Conservation (phyloP, 306 rosid genomes). For the Phaseolus lunatus region DNA sequence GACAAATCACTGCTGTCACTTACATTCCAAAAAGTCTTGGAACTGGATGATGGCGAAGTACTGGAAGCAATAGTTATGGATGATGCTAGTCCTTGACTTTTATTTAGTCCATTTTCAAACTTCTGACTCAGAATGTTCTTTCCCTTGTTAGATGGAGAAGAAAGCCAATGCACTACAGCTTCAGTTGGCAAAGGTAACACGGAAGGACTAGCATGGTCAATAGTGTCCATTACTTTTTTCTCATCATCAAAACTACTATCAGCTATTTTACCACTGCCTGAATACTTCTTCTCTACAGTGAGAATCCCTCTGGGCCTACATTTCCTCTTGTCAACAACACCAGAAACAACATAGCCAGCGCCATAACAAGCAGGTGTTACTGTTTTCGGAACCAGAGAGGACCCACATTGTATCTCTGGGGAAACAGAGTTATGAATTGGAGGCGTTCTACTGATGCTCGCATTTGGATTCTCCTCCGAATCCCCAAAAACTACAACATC, state of each 20-base stretch:
- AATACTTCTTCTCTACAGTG: conserved; percentile 57
- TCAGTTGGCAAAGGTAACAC: conserved; percentile 71
- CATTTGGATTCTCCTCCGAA: conserved; percentile 48
- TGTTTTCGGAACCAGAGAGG: conserved; percentile 54
- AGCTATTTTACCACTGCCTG: conserved; percentile 50
- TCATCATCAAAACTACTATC: conserved; percentile 54
- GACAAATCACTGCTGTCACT: conserved; percentile 52
- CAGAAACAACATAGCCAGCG: conserved; percentile 83
- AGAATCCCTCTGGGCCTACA: conserved; percentile 89
- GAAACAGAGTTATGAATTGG: conserved; percentile 79
- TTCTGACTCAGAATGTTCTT: conserved; percentile 50
- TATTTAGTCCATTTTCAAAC: conserved; percentile 42
- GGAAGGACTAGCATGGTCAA: conserved; percentile 46
- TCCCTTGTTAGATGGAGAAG: conserved; percentile 65
- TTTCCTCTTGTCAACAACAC: conserved; percentile 82
- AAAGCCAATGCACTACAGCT: conserved; percentile 85
- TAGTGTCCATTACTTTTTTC: conserved; percentile 30
- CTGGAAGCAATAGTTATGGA: conserved; percentile 50
- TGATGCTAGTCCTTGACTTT: conserved; percentile 43
- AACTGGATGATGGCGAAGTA: conserved; percentile 53
- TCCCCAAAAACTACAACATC: conserved; percentile 40
- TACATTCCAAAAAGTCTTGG: conserved; percentile 48
- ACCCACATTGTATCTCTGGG: conserved; percentile 77
- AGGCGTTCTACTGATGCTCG: conserved; percentile 63
- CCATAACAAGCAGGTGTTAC: conserved; percentile 75